Conservation (phyloP, 495 filamentous ascomycete species). For the Tuber calosporum region DNA sequence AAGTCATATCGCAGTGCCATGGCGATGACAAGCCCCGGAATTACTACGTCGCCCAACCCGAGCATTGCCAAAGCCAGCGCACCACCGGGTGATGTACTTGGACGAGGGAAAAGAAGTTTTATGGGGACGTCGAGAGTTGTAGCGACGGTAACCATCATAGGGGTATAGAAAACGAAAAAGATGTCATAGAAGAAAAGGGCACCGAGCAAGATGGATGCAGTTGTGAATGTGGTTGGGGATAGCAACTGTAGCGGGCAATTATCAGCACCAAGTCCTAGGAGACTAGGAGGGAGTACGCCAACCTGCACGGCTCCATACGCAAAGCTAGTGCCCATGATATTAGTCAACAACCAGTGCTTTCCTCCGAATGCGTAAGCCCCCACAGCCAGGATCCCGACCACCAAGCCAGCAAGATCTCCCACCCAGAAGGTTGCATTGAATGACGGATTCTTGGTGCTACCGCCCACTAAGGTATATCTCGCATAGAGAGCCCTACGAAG, state of each 20-base stretch:
- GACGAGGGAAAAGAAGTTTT: constrained; percentile 79
- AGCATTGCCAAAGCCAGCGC: constrained; percentile 63
- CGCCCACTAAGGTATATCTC: constrained; percentile 45
- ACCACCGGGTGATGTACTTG: constrained; percentile 39
- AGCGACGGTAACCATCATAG: constrained; percentile 92
- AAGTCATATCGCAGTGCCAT: constrained; percentile 86
- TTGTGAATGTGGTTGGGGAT: constrained; percentile 83
- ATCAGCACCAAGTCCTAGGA: constrained; percentile 8
- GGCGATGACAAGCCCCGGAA: constrained; percentile 89
- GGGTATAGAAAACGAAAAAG: constrained; percentile 94
- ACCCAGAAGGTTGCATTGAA: constrained; percentile 41
- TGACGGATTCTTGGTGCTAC: constrained; percentile 31
- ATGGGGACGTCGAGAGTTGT: constrained; percentile 85
- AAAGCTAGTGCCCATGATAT: constrained; percentile 78
- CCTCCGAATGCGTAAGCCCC: constrained; percentile 62
- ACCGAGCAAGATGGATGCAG: constrained; percentile 66
- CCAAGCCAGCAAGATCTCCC: constrained; percentile 54
- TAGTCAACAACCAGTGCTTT: constrained; percentile 75
- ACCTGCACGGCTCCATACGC: constrained; percentile 64
- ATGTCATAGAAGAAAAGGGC: constrained; percentile 93
- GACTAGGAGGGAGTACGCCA: background rate
- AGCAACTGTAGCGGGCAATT: constrained; percentile 53
- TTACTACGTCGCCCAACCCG: constrained; percentile 83
- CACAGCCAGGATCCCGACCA: constrained; percentile 55
- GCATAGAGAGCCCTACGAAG: constrained; percentile 47